Evolutionary conservation across 2,329 filamentous ascomycete species (phyloP), one percentile per base, ranked within the genome.

Genomic region (Colletotrichum navitas): DNA sequence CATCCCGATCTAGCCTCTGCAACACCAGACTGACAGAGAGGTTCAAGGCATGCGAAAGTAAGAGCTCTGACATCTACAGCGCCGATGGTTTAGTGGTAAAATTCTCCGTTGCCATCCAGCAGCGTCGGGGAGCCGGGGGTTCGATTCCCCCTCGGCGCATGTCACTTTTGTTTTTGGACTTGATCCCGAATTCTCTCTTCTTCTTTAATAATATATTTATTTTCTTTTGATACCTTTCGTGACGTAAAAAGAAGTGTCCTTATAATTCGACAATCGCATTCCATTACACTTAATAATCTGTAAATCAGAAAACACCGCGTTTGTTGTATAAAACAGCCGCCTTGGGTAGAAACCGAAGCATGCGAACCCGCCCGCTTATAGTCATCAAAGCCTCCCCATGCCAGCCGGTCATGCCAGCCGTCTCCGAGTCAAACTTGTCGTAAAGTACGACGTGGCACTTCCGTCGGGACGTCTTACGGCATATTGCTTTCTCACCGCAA

Each of bases 1-100:
- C 7, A 45, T 10, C 0, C 18, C 8, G 18, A 45, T 26, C 47
- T 49, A 3, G 0, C 8, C 24, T 39, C 55, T 29, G 16, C 14
- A 36, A 0, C 0, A 1, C 1, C 0, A 3, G 5, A 2, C 2
- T 10, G 7, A 4, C 2, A 1, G 1, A 7, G 2, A 1, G 1
- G 21, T 2, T 39, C 36, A 39, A 12, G 1, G 2, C 0, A 41
- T 4, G 3, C 5, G 16, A 16, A 1, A 7, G 12, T 16, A 2
- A 12, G 11, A 10, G 7, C 36, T 3, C 1, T 16, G 5, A 10
- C 18, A 11, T 34, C 6, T 8, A 3, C 2, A 21, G 60, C 60
- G 60, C 47, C 45, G 60, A 62, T 62, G 60, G 60, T 62, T 62
- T 62, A 62, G 60, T 62, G 60, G 60, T 62, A 62, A 62, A 62